Evolutionary conservation across 2,329 filamentous ascomycete species (phyloP).

Genomic region (Neocatenulostroma microsporum): DNA sequence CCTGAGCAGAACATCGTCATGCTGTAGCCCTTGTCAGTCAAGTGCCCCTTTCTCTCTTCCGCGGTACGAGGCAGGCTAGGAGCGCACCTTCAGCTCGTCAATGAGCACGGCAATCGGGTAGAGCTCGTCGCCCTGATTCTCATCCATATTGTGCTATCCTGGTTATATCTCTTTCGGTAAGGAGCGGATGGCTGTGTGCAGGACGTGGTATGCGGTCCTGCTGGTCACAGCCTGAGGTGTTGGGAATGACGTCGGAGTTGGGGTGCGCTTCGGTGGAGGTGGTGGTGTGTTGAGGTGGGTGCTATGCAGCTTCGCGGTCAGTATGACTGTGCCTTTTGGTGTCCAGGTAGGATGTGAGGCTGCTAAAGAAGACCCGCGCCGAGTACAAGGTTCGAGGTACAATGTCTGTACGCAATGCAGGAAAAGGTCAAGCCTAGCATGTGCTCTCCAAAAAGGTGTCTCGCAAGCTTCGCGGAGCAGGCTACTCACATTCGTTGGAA

Average conservation of each 20-base stretch:
- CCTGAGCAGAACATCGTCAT: conserved; percentile 95
- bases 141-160: conserved; percentile 68
- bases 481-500: no score
- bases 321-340: no score
- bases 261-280: background rate
- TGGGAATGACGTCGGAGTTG: background rate
- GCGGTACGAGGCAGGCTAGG: background rate
- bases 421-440: conserved; percentile 6
- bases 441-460: background rate
- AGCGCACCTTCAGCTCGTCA: conserved; percentile 91
- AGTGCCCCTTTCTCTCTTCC: background rate
- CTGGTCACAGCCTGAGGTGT: conserved; percentile 3
- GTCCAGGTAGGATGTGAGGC: no score
- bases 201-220: background rate
- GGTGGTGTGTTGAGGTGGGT: background rate
- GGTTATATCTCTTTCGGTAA: conserved; percentile 10
- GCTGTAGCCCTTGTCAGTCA: conserved; percentile 46
- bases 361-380: no score
- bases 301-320: background rate
- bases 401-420: conserved; percentile 5
- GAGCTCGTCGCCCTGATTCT: conserved; percentile 91
- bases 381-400: conserved; percentile 3
- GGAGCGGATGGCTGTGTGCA: conserved; percentile 18
- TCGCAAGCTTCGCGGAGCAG: no score
- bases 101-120: conserved; percentile 99